phyloP scores from a whole-genome alignment of 2,329 filamentous ascomycete genomes.

The Aphanoascus verrucosus region DNA sequence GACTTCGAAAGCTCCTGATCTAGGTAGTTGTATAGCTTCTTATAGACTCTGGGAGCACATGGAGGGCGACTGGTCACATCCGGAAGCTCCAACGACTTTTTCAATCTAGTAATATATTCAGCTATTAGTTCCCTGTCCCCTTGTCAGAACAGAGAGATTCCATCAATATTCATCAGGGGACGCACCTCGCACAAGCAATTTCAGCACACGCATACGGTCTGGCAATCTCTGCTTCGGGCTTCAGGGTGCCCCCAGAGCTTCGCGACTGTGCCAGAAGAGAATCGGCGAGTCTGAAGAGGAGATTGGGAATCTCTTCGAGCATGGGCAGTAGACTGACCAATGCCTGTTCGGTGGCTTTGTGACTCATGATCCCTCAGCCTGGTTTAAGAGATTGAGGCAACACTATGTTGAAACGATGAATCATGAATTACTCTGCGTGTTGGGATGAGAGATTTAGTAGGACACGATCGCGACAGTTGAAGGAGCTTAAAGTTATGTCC shows the following conservation, averaged over 20 bases:
- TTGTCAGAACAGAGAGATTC: not conserved
- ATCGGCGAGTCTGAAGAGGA: conserved; percentile 59
- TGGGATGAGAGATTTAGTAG: not conserved
- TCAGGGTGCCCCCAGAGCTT: conserved; percentile 63
- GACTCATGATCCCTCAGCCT: conserved; percentile 45
- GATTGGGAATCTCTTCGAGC: conserved; percentile 51
- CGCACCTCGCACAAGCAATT: conserved; percentile 74
- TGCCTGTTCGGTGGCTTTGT: conserved; percentile 60
- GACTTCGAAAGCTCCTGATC: conserved; percentile 52
- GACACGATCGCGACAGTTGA: too few species aligned
- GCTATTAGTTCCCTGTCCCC: not conserved
- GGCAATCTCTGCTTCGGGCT: conserved; percentile 79
- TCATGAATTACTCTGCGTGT: not conserved
- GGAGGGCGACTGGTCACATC: conserved; percentile 65
- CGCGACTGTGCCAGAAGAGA: conserved; percentile 73
- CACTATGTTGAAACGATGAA: not conserved
- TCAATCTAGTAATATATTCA: conserved; percentile 47
- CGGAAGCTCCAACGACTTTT: conserved; percentile 64
- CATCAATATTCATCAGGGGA: not conserved
- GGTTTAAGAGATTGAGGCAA: not conserved
- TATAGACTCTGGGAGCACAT: conserved; percentile 69
- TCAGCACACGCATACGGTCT: conserved; percentile 74
- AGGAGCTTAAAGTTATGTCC: not conserved
- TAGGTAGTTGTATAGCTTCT: conserved; percentile 70
- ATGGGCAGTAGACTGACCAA: conserved; percentile 65